Conservation (phyloP, 805 yeast species). For the Hanseniaspora nectarophila region DNA sequence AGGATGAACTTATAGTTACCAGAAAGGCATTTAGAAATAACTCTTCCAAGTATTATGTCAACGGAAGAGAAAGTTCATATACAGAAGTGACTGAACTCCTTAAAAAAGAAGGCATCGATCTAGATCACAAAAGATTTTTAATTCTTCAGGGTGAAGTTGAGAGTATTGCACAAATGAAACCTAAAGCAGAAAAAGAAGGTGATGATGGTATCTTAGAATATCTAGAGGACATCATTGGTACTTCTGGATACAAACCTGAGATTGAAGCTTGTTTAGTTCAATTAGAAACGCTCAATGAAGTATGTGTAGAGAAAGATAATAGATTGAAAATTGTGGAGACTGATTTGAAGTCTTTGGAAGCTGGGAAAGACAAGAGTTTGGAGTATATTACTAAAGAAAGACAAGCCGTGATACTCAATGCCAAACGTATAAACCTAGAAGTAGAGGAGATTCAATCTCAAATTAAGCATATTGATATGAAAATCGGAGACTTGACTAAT, state of each 20-base stretch:
- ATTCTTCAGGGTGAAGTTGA: constrained; percentile 98
- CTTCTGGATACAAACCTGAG: constrained; percentile 64
- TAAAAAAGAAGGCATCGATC: constrained; percentile 75
- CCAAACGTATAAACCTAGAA: constrained; percentile 36
- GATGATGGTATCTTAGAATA: constrained; percentile 93
- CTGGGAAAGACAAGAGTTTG: constrained; percentile 56
- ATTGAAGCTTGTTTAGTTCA: constrained; percentile 53
- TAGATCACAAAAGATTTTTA: constrained; percentile 86
- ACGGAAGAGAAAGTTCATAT: constrained; percentile 57
- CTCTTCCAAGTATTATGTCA: constrained; percentile 64
- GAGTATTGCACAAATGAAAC: constrained; percentile 95
- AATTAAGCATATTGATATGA: constrained; percentile 32
- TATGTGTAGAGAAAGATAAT: constrained; percentile 67
- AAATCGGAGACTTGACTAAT: constrained; percentile 33
- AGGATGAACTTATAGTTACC: constrained; percentile 53
- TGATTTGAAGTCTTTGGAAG: constrained; percentile 55
- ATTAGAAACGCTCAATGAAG: constrained; percentile 66
- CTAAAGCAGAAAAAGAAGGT: constrained; percentile 82
- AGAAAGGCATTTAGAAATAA: constrained; percentile 71
- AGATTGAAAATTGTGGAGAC: constrained; percentile 68
- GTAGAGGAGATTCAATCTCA: constrained; percentile 30
- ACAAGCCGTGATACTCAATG: constrained; percentile 38
- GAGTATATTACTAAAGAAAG: constrained; percentile 56
- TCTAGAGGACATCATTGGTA: constrained; percentile 92
- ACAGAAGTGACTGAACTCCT: constrained; percentile 66